Base-by-base conservation (phyloP, 495 filamentous ascomycete species). In the Podospora australis region DNA sequence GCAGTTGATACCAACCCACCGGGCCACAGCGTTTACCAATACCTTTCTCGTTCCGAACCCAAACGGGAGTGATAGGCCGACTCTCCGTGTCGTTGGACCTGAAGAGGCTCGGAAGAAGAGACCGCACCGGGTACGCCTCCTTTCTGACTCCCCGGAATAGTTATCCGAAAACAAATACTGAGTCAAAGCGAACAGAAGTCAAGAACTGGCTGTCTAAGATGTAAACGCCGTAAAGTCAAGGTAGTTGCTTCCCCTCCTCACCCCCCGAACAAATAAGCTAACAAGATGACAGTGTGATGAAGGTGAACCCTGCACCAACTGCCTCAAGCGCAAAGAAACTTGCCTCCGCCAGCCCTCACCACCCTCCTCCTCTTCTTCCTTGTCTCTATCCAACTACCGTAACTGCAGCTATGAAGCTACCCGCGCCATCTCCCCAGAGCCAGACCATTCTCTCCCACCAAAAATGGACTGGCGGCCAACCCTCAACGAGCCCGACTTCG, bases 221-320 rank as follows among this genome's bases (percentile, higher is more conserved):
- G 58, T 39, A 61, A 61, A 35, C 14, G 51, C 21, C 52, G 58
- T 36, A 61, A 61, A 40, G 58, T 61, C 28, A 61, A 61, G 49
- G 57, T 57, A 28, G 13, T 39, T 28, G n/a, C 16, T 2, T 24
- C 22, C 39, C 44, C 9, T 4, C 11, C 43, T 13, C 20, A 2
- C 30, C 14, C 32, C 16, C 4, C 21, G n/a, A n/a, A n/a, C n/a
- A n/a, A n/a, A n/a, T n/a, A n/a, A n/a, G n/a, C n/a, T n/a, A n/a
- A n/a, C n/a, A n/a, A n/a, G n/a, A n/a, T n/a, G n/a, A 20, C 44
- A 60, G 55, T 61, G 58, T 32, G 55, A 61, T 39, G 58, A 61
- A 19, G 38, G 22, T 5, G 46, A 55, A 13, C 58, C 58, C 6
- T 61, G 58, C 39, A 43, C 36, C 19, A 57, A 61, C 55, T 61